phyloP scores from a whole-genome alignment of 805 yeast species.

The Schwanniomyces yamadae region DNA sequence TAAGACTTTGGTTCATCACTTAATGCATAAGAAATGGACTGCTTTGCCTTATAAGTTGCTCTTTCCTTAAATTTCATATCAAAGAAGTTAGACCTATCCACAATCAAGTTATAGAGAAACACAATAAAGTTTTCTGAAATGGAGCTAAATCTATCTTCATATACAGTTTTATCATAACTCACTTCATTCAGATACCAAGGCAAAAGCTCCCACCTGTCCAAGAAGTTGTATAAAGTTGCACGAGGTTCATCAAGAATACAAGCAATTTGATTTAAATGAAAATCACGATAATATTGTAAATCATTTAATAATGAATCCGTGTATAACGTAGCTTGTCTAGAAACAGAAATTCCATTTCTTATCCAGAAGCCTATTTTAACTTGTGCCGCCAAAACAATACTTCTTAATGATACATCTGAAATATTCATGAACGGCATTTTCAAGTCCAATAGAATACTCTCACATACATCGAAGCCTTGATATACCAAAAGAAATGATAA shows the following conservation, averaged over 20 bases:
- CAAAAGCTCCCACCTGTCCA: constrained; percentile 58
- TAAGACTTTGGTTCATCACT: constrained; percentile 55
- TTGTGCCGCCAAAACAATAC: constrained; percentile 61
- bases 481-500: constrained; percentile 45
- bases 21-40: constrained; percentile 48
- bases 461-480: constrained; percentile 24
- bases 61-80: constrained; percentile 25
- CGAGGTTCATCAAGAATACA: constrained; percentile 39
- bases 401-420: constrained; percentile 58
- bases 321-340: constrained; percentile 52
- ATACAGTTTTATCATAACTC: constrained; percentile 33
- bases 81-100: constrained; percentile 32
- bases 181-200: constrained; percentile 46
- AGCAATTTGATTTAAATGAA: constrained; percentile 47
- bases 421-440: constrained; percentile 42
- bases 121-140: constrained; percentile 44
- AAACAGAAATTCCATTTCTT: constrained; percentile 61
- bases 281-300: constrained; percentile 40
- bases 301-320: constrained; percentile 42
- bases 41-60: constrained; percentile 28
- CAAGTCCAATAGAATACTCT: constrained; percentile 10
- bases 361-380: constrained; percentile 69
- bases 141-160: constrained; percentile 48
- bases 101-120: constrained; percentile 46
- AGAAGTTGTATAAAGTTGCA: constrained; percentile 33